Evolutionary conservation across 495 filamentous ascomycete species (phyloP).

Genomic region (Lophiostoma macrostomum): DNA sequence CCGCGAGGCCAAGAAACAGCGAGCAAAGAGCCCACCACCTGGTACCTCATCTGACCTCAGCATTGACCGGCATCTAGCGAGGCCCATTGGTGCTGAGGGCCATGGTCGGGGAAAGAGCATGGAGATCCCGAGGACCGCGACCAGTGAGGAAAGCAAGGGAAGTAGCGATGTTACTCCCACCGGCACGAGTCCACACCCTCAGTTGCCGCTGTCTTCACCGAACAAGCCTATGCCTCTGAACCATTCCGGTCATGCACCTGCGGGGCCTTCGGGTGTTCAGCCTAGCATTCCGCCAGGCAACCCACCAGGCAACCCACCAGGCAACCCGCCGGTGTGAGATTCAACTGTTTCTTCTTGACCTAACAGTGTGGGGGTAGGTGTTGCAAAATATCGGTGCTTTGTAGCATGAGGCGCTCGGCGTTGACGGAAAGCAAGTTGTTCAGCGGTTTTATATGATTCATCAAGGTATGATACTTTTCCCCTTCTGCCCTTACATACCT

Average conservation of each 20-base stretch:
- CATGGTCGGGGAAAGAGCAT: conserved; percentile 30
- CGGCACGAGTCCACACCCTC: conserved; percentile 7
- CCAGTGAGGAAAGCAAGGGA: conserved; percentile 11
- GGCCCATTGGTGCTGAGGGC: conserved; percentile 15
- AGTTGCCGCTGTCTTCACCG: not conserved
- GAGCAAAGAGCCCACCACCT: conserved; percentile 56
- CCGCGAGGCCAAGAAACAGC: conserved; percentile 50
- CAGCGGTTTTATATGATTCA: no score
- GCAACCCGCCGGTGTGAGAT: no score
- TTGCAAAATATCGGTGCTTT: no score
- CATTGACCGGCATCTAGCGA: not conserved
- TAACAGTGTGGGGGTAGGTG: no score
- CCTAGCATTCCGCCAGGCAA: no score
- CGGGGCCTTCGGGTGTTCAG: no score
- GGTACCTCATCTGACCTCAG: conserved; percentile 30
- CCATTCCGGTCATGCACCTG: not conserved
- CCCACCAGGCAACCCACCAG: no score
- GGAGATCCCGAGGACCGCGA: conserved; percentile 27
- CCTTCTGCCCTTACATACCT: no score
- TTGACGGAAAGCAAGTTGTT: no score
- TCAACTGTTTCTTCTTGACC: no score
- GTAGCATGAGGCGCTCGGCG: no score
- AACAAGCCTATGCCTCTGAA: not conserved
- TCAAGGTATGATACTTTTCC: no score
- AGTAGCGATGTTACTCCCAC: conserved; percentile 19